Evolutionary conservation across 495 filamentous ascomycete species (phyloP).

Genomic region (Annulohypoxylon maeteangense): DNA sequence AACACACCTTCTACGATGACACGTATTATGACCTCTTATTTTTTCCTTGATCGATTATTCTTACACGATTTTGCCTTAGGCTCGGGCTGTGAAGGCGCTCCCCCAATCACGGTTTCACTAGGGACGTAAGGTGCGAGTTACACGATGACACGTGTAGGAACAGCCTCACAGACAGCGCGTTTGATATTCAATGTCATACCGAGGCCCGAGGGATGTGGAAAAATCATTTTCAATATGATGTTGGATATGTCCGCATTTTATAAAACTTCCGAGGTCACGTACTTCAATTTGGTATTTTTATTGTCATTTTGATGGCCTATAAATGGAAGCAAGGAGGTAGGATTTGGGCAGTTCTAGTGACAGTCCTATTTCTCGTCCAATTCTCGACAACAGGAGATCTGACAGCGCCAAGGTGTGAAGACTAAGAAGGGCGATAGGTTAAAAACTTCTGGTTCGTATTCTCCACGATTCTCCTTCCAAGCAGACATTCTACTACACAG

Average conservation of each 20-base stretch:
- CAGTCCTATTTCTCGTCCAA: not conserved
- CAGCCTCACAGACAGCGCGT: not conserved
- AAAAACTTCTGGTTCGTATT: not conserved
- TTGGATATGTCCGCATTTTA: conserved; percentile 2
- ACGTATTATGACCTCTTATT: conserved; percentile 32
- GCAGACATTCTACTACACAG: not conserved
- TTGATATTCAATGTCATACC: not conserved
- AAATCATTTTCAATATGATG: not conserved
- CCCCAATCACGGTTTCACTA: conserved; percentile 25
- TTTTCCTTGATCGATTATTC: conserved; percentile 15
- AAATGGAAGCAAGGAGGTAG: not conserved
- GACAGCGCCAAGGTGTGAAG: not conserved
- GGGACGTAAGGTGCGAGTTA: conserved; percentile 23
- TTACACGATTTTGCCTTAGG: conserved; percentile 20
- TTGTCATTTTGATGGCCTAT: not conserved
- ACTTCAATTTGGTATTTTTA: not conserved
- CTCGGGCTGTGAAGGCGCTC: conserved; percentile 5
- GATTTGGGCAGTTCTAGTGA: not conserved
- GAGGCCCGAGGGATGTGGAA: conserved; percentile 6
- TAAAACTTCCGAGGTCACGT: not conserved
- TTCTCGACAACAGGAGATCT: not conserved
- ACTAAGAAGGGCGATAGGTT: not conserved
- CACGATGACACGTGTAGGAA: conserved; percentile 32
- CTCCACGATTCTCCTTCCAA: not conserved
- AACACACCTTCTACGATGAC: conserved; percentile 51